These are phyloP conservation scores for Sarocladium kiliense DNA, from an alignment of 2,329 filamentous ascomycete genomes.

Conservation along the genomic window DNA sequence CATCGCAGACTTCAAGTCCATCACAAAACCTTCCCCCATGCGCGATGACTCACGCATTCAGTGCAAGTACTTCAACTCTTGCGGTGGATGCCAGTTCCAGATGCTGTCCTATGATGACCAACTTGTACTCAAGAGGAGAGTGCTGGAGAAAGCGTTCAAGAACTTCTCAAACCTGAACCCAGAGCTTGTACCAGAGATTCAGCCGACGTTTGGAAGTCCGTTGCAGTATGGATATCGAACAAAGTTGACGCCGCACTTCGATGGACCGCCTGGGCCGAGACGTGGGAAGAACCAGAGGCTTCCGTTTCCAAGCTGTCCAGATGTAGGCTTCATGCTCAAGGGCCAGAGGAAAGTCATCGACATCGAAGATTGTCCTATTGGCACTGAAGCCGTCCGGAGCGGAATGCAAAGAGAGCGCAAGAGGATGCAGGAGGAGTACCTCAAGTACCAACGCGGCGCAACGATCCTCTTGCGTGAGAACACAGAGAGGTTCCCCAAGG, in stretches of 20 bases:
- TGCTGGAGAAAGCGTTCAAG: conserved; percentile 85
- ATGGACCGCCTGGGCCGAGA: conserved; percentile 58
- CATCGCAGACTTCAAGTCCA: conserved; percentile 74
- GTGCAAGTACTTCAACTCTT: conserved; percentile 83
- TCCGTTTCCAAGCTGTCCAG: conserved; percentile 59
- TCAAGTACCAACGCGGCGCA: conserved; percentile 72
- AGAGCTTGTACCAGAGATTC: conserved; percentile 68
- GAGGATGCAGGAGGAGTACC: conserved; percentile 65
- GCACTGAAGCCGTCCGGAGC: conserved; percentile 74
- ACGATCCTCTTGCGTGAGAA: conserved; percentile 86
- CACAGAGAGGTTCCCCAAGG: conserved; percentile 61
- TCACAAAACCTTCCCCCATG: conserved; percentile 66
- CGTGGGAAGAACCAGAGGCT: conserved; percentile 36
- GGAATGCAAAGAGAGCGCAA: conserved; percentile 77
- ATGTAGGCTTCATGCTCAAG: conserved; percentile 88
- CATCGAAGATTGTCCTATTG: conserved; percentile 96
- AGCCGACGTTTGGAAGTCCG: conserved; percentile 84
- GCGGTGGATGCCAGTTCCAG: conserved; percentile 94
- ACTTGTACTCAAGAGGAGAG: conserved; percentile 73
- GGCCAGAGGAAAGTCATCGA: conserved; percentile 76
- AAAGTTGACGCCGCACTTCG: conserved; percentile 95
- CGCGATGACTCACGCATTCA: conserved; percentile 72
- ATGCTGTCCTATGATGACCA: conserved; percentile 90
- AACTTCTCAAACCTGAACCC: conserved; percentile 84
- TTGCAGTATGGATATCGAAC: conserved; percentile 92